phyloP scores from a whole-genome alignment of 1,139 yeast species.

The Sugiyamaella pinicola region DNA sequence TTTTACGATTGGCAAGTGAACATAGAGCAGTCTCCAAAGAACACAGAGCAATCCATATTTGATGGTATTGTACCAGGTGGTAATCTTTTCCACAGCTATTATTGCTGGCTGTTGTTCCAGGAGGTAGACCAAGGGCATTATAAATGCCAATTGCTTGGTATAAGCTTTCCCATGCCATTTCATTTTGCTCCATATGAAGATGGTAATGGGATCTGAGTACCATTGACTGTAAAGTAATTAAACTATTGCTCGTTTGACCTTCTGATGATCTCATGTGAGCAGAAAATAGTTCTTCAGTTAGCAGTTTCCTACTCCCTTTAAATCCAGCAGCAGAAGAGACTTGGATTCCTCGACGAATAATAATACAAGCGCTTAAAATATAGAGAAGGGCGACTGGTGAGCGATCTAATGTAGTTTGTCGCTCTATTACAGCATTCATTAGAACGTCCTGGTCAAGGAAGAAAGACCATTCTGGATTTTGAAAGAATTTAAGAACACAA shows the following conservation, averaged over 20 bases:
- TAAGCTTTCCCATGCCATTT: slow-evolving; percentile 14
- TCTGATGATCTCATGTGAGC: slow-evolving; percentile 17
- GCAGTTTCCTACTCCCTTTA: slow-evolving; percentile 13
- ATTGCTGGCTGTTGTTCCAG: neutral
- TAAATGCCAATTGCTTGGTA: slow-evolving; percentile 14
- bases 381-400: slow-evolving; percentile 15
- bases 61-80: slow-evolving; percentile 2
- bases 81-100: neutral
- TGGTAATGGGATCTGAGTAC: slow-evolving; percentile 18
- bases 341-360: slow-evolving; percentile 16
- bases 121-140: slow-evolving; percentile 8
- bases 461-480: slow-evolving; percentile 19
- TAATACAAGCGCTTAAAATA: slow-evolving; percentile 18
- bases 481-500: slow-evolving; percentile 20
- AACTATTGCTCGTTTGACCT: neutral
- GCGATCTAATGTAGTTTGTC: slow-evolving; percentile 6
- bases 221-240: slow-evolving; percentile 15
- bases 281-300: slow-evolving; percentile 16
- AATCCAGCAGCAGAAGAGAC: slow-evolving; percentile 10
- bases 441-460: slow-evolving; percentile 18
- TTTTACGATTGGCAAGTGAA: slow-evolving; percentile 9
- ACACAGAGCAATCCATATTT: slow-evolving; percentile 10
- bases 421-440: slow-evolving; percentile 17
- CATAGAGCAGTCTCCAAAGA: slow-evolving; percentile 10
- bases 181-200: slow-evolving; percentile 15